These are phyloP conservation scores for Physcomitrellopsis africana DNA, from an alignment of 225 moss, liverwort and hornwort species.

Conservation along the genomic window DNA sequence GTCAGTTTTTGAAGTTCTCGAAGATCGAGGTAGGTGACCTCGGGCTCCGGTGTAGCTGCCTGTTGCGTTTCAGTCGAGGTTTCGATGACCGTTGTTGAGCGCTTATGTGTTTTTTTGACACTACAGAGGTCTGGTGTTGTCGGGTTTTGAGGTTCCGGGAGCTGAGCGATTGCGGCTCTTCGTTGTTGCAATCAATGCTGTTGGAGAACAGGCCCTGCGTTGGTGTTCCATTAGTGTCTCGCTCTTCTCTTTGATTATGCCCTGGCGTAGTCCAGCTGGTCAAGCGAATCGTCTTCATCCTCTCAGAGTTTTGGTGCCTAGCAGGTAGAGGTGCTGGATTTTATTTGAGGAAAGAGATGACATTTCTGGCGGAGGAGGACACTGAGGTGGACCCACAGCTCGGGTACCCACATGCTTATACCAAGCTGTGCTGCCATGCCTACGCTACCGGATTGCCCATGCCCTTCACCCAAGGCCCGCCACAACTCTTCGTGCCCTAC, in stretches of 20 bases:
- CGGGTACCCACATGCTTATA: conserved; percentile 56
- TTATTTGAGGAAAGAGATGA: conserved; percentile 26
- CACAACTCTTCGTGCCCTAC: conserved; percentile 66
- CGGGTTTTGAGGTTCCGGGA: neutral
- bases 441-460: conserved; percentile 42
- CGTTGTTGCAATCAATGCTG: too few species aligned
- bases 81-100: conserved; percentile 15
- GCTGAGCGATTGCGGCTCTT: too few species aligned
- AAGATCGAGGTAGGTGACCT: neutral
- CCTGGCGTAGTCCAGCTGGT: too few species aligned
- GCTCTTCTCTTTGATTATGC: too few species aligned
- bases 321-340: neutral
- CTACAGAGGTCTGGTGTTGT: too few species aligned
- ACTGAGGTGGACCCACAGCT: conserved; percentile 51
- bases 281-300: too few species aligned
- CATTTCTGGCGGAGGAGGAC: conserved; percentile 47
- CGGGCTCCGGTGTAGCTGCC: neutral
- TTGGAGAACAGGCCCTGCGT: too few species aligned
- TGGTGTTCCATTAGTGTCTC: too few species aligned
- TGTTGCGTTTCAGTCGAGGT: neutral
- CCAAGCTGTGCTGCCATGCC: conserved; percentile 59
- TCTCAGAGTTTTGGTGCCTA: neutral
- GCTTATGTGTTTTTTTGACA: neutral
- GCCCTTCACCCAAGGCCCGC: conserved; percentile 60
- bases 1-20: neutral